phyloP scores from a whole-genome alignment of 106 monocot genomes.

The Gastrodia elata region DNA sequence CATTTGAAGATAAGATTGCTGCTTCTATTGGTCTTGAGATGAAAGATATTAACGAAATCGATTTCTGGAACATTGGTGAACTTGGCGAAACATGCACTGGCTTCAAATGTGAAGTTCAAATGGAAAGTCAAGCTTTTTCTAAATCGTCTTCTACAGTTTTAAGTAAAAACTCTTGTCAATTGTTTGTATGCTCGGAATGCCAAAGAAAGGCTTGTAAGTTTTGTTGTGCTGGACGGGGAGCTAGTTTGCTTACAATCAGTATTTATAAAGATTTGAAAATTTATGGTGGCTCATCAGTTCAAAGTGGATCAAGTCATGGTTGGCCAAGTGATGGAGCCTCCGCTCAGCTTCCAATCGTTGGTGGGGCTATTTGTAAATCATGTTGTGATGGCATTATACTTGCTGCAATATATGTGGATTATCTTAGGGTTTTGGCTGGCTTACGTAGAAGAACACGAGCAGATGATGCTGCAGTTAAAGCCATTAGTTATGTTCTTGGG shows the following conservation, averaged over 20 bases:
- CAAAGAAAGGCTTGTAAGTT: conserved; percentile 59
- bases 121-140: conserved; percentile 16
- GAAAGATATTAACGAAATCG: conserved; percentile 30
- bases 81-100: conserved; percentile 43
- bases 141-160: conserved; percentile 12
- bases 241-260: conserved; percentile 39
- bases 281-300: conserved; percentile 28
- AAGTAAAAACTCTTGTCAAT: conserved; percentile 14
- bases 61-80: conserved; percentile 85
- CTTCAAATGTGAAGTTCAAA: conserved; percentile 56
- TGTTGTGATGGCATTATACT: conserved; percentile 58
- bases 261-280: conserved; percentile 56
- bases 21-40: conserved; percentile 76
- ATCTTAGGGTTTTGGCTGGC: conserved; percentile 71
- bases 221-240: conserved; percentile 95
- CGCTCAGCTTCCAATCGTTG: conserved; percentile 15
- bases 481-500: conserved; percentile 45
- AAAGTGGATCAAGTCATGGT: conserved; percentile 65
- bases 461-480: conserved; percentile 48
- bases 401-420: conserved; percentile 73
- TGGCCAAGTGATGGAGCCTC: conserved; percentile 27
- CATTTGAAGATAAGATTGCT: conserved; percentile 68
- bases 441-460: conserved; percentile 57
- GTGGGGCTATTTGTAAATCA: conserved; percentile 59
- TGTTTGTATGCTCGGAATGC: conserved; percentile 60